phyloP scores from a whole-genome alignment of 352 stramenopile genomes.

The Phytophthora tentaculata region DNA sequence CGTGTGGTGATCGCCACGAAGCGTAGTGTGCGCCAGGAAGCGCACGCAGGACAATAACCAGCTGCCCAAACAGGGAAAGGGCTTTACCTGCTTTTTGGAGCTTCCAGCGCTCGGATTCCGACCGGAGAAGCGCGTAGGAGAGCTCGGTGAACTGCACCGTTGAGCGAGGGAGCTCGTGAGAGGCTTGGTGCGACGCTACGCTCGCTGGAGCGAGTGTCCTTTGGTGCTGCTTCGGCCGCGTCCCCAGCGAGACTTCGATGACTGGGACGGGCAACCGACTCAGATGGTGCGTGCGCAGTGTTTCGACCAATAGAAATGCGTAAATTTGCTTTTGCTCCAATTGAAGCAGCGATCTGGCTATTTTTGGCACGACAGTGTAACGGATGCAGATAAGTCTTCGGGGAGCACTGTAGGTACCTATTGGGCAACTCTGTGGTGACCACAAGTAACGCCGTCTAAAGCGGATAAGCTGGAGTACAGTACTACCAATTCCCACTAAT shows the following conservation, averaged over 20 bases:
- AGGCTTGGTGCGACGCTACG: neutral
- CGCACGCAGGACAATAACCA: constrained; percentile 30
- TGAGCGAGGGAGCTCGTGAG: neutral
- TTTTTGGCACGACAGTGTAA: constrained; percentile 15
- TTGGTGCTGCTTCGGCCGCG: constrained; percentile 22
- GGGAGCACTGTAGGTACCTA: constrained; percentile 8
- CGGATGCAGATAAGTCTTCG: constrained; percentile 15
- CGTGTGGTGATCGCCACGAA: constrained; percentile 1
- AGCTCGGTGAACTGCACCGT: neutral
- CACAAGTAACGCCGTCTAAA: neutral
- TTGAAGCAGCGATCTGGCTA: constrained; percentile 10
- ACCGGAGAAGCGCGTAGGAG: constrained; percentile 1
- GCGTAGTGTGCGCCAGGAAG: constrained; percentile 14
- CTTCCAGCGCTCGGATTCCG: constrained; percentile 11
- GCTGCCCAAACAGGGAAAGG: constrained; percentile 31
- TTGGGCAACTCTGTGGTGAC: constrained; percentile 2
- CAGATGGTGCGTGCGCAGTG: constrained; percentile 20
- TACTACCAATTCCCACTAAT: too few species aligned
- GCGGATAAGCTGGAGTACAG: too few species aligned
- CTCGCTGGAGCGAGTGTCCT: constrained; percentile 25
- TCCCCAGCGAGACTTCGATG: constrained; percentile 34
- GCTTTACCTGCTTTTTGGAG: constrained; percentile 8
- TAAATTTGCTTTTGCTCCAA: constrained; percentile 6
- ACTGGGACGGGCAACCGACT: constrained; percentile 36
- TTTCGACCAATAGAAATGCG: constrained; percentile 10